Base-by-base conservation (phyloP, 495 filamentous ascomycete genomes). In the Talaromyces adpressus region DNA sequence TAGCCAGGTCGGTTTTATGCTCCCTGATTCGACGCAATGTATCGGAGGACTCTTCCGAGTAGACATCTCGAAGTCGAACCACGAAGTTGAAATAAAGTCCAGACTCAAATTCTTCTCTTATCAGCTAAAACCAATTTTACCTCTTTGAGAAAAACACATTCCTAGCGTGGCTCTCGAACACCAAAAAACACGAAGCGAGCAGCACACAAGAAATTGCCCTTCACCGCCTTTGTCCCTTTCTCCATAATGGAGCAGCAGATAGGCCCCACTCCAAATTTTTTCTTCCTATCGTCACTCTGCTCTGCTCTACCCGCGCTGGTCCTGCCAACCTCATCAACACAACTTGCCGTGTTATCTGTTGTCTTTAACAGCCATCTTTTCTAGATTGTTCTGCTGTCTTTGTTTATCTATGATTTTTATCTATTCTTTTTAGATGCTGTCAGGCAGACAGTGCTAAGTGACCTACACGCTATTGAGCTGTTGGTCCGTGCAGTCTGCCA, bases 211-310 rank as follows among this genome's bases (percentile, higher is more conserved):
- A 16, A 27, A 29, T 27, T 29, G 52, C 14, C 23, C 4, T 16
- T 56, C 52, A 56, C 52, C 52, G 52, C 52, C 52, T 56, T 56
- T 56, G 49, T 27, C 6, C 6, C 29, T 14, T 14, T 23, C 22
- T 56, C 45, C 6, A 53, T 23, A 53, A 6, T 22, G 49, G 23
- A 53, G 23, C 2, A 11, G 49, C 11, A 53, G 23, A 25, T 14
- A 56, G 22, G 52, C 22, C 52, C 51, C 22, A 29, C 52, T 22
- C 52, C 22, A 56, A 29, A 56, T 56, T 56, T 56, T 56, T 56
- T 56, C 52, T 56, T 56, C 52, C 22, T 56, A 49, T 49, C 45
- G 18, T 49, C 45, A 49, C 45, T 20, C 11, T 41, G 36, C 36
- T 49, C 45, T 25, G 25, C 34, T 36, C 36, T 39, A 39, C 12